Evolutionary conservation across 2,329 filamentous ascomycete genomes (phyloP).

Genomic region (Fusarium sacchari): DNA sequence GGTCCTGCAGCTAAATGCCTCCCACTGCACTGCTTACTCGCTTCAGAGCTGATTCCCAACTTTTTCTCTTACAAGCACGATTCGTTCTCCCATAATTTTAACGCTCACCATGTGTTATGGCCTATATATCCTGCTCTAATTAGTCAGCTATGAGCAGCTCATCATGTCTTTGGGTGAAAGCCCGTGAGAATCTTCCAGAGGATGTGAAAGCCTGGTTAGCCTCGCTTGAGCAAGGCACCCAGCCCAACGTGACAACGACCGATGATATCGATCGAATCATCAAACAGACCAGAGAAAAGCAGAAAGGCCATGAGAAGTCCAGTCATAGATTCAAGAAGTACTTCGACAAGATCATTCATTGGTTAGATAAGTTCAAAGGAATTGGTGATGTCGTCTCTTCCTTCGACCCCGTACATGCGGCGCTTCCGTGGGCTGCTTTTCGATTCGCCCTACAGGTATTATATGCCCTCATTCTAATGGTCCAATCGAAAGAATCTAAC

Average conservation of each 20-base stretch:
- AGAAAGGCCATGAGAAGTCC: accelerated
- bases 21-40: too few relatives aligned
- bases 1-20: not conserved
- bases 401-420: accelerated
- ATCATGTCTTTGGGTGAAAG: not conserved
- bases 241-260: accelerated
- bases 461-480: accelerated
- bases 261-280: not conserved
- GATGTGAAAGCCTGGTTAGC: not conserved
- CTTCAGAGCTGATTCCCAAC: not conserved
- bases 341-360: accelerated
- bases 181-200: accelerated
- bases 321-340: accelerated
- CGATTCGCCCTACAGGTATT: accelerated
- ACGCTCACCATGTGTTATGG: too few relatives aligned
- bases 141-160: too few relatives aligned
- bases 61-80: too few relatives aligned
- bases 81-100: too few relatives aligned
- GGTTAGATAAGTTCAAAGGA: not conserved
- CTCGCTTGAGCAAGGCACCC: not conserved
- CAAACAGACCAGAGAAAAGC: accelerated
- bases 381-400: not conserved
- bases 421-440: not conserved
- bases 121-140: too few relatives aligned
- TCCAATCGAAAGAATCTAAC: accelerated